These are phyloP conservation scores for Capsella rubella DNA, from an alignment of 441 rosid species.

Conservation along the genomic window DNA sequence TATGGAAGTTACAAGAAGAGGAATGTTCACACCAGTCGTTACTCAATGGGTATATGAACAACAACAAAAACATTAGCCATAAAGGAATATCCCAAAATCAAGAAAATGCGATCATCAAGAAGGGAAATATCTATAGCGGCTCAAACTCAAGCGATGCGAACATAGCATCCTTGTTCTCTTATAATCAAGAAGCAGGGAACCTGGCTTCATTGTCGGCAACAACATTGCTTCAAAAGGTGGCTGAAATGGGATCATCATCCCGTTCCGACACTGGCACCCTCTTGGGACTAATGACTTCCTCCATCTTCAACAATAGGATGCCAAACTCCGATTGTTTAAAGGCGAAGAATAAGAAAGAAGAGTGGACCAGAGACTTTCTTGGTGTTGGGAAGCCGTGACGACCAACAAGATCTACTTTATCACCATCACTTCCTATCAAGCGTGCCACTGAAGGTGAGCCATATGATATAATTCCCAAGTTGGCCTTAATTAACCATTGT, in stretches of 20 bases:
- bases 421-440: constrained; percentile 10
- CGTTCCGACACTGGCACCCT: constrained; percentile 13
- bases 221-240: constrained; percentile 27
- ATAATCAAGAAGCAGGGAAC: background rate
- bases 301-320: constrained; percentile 43
- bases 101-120: constrained; percentile 10
- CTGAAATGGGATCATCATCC: constrained; percentile 30
- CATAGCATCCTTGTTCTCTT: constrained; percentile 8
- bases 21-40: background rate
- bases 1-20: constrained; percentile 2
- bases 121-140: background rate
- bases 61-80: background rate
- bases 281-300: constrained; percentile 34
- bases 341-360: constrained; percentile 39
- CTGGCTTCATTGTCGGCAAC: constrained; percentile 22
- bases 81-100: background rate
- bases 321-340: constrained; percentile 4
- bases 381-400: constrained; percentile 53
- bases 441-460: constrained; percentile 1
- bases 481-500: background rate
- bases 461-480: background rate
- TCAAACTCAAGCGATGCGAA: background rate
- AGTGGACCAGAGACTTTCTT: constrained; percentile 66
- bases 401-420: background rate
- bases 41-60: constrained; percentile 14